Evolutionary conservation across 495 filamentous ascomycete species (phyloP), one percentile per base, ranked within the genome.

Genomic region (Daldinia caldariorum): DNA sequence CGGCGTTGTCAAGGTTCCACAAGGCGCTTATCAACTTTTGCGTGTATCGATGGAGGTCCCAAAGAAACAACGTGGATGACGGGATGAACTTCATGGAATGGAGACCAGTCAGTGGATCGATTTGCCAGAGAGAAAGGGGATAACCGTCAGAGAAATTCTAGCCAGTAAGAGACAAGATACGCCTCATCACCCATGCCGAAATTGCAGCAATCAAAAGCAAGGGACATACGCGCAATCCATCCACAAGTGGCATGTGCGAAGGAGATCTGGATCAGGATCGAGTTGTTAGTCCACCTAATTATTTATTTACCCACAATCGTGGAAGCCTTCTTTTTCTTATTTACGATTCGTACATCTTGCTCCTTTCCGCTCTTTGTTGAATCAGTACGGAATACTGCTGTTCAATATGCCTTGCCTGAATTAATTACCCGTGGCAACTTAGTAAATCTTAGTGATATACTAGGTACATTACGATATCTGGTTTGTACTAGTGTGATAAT

Each of bases 131-230:
- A 67, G 70, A 63, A 71, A 60, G 69, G 50, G 62, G 64, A 43
- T 16, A 63, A 50, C 53, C 43, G 54, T 45, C 49, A 59, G 54
- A 67, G 51, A 29, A 49, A 65, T 63, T 65, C 60, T 60, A 67
- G 61, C 69, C 69, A 72, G 16, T 72, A 53, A 69, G 70, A 31
- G 34, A 39, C 22, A 12, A 56, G 61, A 69, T 66, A 22, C 39
- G 29, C 58, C 62, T 67, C 58, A 12, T 51, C 39, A 55, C n/a
- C 49, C 59, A 53, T 41, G 62, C 71, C 63, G 71, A 73, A 67
- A 73, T 73, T 73, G 67, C 66, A 59, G 70, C 62, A 73, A 73
- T 73, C 67, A 73, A 73, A 70, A 61, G 43, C 32, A 73, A 63
- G 62, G 39, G 56, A 61, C 61, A 64, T 66, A 73, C 71, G 58